Evolutionary conservation across 371 early-diverging fungal genomes (phyloP).

Genomic region (Dichotomocladium elegans): DNA sequence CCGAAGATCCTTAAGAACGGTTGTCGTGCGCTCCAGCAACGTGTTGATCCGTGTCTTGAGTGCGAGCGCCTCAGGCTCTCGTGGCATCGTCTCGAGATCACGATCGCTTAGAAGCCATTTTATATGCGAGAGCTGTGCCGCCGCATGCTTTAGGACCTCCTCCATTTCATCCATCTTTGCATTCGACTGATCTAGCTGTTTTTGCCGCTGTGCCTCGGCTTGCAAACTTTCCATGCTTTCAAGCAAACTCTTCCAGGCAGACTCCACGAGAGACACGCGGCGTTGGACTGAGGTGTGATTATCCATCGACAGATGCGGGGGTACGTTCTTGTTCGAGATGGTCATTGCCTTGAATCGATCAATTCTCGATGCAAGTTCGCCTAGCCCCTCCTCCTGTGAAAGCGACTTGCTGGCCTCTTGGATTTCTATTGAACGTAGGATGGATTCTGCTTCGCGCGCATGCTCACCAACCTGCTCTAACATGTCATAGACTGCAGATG

Average conservation of each 20-base stretch:
- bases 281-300: background rate
- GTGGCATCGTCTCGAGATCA: slow-evolving; percentile 4
- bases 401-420: background rate
- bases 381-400: background rate
- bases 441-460: background rate
- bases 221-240: background rate
- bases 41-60: background rate
- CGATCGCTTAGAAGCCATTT: background rate
- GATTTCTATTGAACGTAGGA: background rate
- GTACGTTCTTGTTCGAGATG: too few relatives aligned
- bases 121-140: background rate
- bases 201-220: background rate
- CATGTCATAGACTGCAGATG: too few relatives aligned
- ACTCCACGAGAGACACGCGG: background rate
- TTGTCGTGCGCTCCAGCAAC: background rate
- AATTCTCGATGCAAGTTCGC: background rate
- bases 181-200: background rate
- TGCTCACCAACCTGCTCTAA: background rate
- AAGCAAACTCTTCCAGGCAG: background rate
- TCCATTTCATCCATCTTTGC: background rate
- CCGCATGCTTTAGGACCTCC: background rate
- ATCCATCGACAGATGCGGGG: background rate
- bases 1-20: background rate
- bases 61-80: slow-evolving; percentile 6
- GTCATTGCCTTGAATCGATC: background rate